phyloP scores from a whole-genome alignment of 768 basidiomycete species.

The Calocybe indica region DNA sequence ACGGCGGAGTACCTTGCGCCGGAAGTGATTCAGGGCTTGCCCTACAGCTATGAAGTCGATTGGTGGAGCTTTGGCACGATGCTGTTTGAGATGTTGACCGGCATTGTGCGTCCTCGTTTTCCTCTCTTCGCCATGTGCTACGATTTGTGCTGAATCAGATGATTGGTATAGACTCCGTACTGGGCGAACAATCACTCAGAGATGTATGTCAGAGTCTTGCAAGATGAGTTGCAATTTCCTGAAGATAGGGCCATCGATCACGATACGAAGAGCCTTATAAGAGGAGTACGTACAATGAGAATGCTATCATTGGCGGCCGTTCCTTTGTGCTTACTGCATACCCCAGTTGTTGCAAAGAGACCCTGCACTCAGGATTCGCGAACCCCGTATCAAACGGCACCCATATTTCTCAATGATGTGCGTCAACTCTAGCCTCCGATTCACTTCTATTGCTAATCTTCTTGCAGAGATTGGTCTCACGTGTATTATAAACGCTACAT shows the following conservation, averaged over 20 bases:
- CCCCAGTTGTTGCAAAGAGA: conserved; percentile 85
- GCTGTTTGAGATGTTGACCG: conserved; percentile 95
- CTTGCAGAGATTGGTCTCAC: conserved; percentile 81
- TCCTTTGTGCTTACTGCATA: conserved; percentile 6
- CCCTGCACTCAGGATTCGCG: conserved; percentile 84
- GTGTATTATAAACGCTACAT: conserved; percentile 94
- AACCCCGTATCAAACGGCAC: conserved; percentile 90
- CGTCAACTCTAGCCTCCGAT: conserved; percentile 20
- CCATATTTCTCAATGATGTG: conserved; percentile 95
- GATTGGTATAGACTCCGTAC: conserved; percentile 67
- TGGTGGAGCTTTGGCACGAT: conserved; percentile 99
- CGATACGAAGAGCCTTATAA: conserved; percentile 91
- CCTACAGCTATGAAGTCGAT: conserved; percentile 92
- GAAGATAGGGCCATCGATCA: conserved; percentile 91
- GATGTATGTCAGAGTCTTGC: conserved; percentile 91
- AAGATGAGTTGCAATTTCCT: conserved; percentile 86
- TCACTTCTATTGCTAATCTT: conserved; percentile 9
- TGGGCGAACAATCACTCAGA: conserved; percentile 91
- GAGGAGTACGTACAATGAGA: conserved; percentile 61
- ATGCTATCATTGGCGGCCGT: conserved; percentile 1
- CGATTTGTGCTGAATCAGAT: conserved; percentile 3
- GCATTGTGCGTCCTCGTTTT: conserved; percentile 61
- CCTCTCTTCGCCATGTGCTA: conserved; percentile 5
- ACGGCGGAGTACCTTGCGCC: conserved; percentile 97
- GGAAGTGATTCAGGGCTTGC: conserved; percentile 88